These are phyloP conservation scores for Colletotrichum musae DNA, from an alignment of 2,329 filamentous ascomycete species.

Conservation along the genomic window DNA sequence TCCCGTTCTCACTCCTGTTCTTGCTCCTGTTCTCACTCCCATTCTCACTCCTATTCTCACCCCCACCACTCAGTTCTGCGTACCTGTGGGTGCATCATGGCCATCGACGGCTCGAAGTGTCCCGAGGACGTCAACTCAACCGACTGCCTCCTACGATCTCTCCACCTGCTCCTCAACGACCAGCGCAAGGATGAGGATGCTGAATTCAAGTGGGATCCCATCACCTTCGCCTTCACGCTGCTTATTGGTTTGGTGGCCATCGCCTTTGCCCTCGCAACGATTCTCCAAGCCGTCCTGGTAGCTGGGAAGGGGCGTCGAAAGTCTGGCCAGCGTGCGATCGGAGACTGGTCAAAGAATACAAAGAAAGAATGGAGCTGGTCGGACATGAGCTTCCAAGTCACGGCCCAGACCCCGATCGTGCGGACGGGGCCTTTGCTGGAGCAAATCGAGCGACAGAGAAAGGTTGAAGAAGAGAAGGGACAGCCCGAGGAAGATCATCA, in stretches of 20 bases:
- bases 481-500: no score
- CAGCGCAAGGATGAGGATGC: background rate
- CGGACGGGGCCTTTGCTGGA: background rate
- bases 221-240: background rate
- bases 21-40: no score
- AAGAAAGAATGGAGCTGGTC: background rate
- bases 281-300: background rate
- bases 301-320: background rate
- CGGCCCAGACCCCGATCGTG: background rate
- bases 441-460: no score
- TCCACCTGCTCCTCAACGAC: background rate
- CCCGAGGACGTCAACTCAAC: conserved; percentile 9
- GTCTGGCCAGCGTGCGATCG: background rate
- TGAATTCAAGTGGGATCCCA: background rate
- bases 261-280: background rate
- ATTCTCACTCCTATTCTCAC: no score
- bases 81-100: background rate
- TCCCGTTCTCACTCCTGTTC: no score
- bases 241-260: background rate
- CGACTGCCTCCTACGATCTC: background rate
- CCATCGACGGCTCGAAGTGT: background rate
- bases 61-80: no score
- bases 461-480: no score
- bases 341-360: background rate
- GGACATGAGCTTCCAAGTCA: background rate